Conservation (phyloP, 2,329 filamentous ascomycete species). For the Colletotrichum costaricense region DNA sequence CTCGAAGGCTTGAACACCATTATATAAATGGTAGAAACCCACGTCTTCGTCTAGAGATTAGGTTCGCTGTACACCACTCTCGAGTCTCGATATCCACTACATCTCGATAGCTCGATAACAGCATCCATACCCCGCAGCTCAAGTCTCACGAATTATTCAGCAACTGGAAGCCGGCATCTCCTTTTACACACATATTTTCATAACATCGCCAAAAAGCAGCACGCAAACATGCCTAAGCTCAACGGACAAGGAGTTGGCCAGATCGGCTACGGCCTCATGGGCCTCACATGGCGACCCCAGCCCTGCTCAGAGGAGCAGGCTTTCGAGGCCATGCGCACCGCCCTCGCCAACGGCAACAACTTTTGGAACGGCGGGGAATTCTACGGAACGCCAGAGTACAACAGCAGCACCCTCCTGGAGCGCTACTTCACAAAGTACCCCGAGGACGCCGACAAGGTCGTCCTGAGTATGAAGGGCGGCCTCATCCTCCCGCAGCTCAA, state of each 20-base stretch:
- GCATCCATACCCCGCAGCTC: not conserved
- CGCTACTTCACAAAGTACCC: constrained; percentile 73
- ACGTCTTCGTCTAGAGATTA: not conserved
- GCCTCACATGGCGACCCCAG: constrained; percentile 55
- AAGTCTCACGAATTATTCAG: not conserved
- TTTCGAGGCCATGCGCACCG: constrained; percentile 66
- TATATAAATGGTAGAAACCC: not conserved
- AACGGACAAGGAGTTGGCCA: constrained; percentile 58
- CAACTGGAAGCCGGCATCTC: too few species aligned
- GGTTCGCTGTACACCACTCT: not conserved
- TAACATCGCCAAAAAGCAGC: not conserved
- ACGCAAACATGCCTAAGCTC: constrained; percentile 45
- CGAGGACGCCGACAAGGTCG: constrained; percentile 70
- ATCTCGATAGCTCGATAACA: not conserved
- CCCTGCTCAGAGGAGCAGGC: constrained; percentile 57
- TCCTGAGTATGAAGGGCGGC: constrained; percentile 72
- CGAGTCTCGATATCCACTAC: not conserved
- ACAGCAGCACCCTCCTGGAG: constrained; percentile 69
- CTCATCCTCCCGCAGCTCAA: constrained; percentile 46
- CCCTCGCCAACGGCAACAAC: constrained; percentile 57
- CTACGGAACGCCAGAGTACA: constrained; percentile 70
- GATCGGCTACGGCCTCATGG: constrained; percentile 67
- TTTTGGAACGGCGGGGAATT: constrained; percentile 75
- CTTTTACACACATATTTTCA: not conserved
- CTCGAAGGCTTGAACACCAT: not conserved